These are phyloP conservation scores for Pyrenophora graminea DNA, from an alignment of 2,329 filamentous ascomycete species.

Conservation along the genomic window DNA sequence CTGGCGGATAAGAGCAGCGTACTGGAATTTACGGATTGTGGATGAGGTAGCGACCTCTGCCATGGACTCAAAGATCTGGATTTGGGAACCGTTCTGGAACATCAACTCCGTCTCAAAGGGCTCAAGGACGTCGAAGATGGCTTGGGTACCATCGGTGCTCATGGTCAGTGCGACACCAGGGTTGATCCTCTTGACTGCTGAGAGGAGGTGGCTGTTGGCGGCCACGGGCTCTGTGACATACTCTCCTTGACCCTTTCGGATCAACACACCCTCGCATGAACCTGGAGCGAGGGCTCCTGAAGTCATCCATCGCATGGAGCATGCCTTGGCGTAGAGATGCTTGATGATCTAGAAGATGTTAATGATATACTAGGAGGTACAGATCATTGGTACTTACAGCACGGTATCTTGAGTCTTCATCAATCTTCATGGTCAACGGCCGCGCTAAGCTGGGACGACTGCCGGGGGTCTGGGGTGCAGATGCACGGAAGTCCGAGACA, in stretches of 20 bases:
- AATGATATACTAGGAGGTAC: neutral
- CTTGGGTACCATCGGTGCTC: conserved; percentile 54
- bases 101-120: conserved; percentile 50
- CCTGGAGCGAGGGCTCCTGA: conserved; percentile 14
- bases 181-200: conserved; percentile 52
- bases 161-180: conserved; percentile 56
- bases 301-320: conserved; percentile 30
- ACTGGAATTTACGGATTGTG: conserved; percentile 76
- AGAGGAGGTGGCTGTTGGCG: conserved; percentile 47
- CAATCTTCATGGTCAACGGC: conserved; percentile 27
- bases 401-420: conserved; percentile 30
- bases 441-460: conserved; percentile 12
- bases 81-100: conserved; percentile 48
- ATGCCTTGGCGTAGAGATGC: conserved; percentile 32
- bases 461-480: conserved; percentile 12
- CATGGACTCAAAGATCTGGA: conserved; percentile 55
- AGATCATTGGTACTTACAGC: conserved; percentile 19
- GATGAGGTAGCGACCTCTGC: conserved; percentile 47
- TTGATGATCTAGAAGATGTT: conserved; percentile 30
- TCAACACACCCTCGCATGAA: conserved; percentile 64
- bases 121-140: conserved; percentile 50
- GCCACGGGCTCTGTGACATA: conserved; percentile 62
- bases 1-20: conserved; percentile 74
- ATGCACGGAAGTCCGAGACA: conserved; percentile 10
- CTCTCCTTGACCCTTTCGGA: conserved; percentile 68